Percentiles rank a stretch among this genome's conserved stretches.
Conservation (phyloP, 1,139 yeast species). For the Saccharomyces hybrid region DNA sequence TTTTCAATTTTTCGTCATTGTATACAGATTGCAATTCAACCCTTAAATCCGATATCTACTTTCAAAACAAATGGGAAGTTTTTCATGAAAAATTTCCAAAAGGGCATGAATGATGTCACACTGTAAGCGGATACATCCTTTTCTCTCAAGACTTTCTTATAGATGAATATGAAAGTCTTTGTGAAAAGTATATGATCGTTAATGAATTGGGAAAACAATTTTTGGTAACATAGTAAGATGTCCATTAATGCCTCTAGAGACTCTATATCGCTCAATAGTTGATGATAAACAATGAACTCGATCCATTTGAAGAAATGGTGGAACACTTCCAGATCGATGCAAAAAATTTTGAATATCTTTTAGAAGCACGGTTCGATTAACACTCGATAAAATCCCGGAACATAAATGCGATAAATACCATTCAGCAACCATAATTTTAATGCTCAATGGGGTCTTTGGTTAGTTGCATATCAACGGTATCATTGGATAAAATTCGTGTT, state of each 20-base stretch:
- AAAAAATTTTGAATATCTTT: slow-evolving; percentile 23
- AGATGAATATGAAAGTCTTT: slow-evolving; percentile 28
- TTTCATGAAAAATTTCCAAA: slow-evolving; percentile 31
- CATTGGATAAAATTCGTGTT: slow-evolving; percentile 10
- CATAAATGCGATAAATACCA: slow-evolving; percentile 28
- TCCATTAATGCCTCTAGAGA: slow-evolving; percentile 26
- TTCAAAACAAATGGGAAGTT: slow-evolving; percentile 24
- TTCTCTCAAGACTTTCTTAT: slow-evolving; percentile 19
- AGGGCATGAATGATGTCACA: slow-evolving; percentile 24
- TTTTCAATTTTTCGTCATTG: slow-evolving; percentile 26
- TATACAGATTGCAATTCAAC: slow-evolving; percentile 23
- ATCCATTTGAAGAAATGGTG: slow-evolving; percentile 32
- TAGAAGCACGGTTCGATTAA: slow-evolving; percentile 17
- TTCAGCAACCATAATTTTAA: slow-evolving; percentile 28
- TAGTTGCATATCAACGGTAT: slow-evolving; percentile 5
- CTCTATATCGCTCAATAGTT: slow-evolving; percentile 23
- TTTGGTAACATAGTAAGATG: slow-evolving; percentile 25
- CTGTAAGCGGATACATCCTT: slow-evolving; percentile 22
- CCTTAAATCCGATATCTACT: slow-evolving; percentile 26
- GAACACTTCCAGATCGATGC: slow-evolving; percentile 20
- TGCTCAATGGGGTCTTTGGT: slow-evolving; percentile 19
- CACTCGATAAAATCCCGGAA: slow-evolving; percentile 15
- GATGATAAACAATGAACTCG: slow-evolving; percentile 31
- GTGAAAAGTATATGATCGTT: slow-evolving; percentile 30
- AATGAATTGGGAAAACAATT: slow-evolving; percentile 27